Percentiles rank a stretch among this genome's conserved stretches.
Conservation (phyloP, 345 rosid genomes). For the Eucalyptus albens region DNA sequence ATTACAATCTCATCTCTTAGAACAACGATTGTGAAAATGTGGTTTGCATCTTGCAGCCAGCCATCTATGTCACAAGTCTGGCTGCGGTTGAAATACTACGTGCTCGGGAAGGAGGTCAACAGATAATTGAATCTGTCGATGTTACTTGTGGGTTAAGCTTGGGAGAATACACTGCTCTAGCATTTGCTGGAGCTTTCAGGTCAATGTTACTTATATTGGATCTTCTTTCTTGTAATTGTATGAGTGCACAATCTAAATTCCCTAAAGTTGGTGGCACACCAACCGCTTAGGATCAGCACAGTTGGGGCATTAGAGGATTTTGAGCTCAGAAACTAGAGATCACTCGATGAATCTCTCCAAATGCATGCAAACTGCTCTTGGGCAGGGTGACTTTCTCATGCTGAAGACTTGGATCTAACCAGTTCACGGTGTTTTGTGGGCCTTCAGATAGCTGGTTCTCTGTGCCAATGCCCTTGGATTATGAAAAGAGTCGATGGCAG, state of each 20-base stretch:
- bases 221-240: neutral
- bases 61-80: conserved; percentile 95
- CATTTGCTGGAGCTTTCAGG: conserved; percentile 98
- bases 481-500: neutral
- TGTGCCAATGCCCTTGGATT: neutral
- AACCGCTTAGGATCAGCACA: neutral
- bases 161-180: conserved; percentile 96
- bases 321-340: neutral
- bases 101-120: conserved; percentile 76
- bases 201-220: neutral
- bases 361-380: neutral
- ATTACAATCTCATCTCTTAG: neutral
- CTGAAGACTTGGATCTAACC: neutral
- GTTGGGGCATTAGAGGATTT: neutral
- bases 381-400: neutral
- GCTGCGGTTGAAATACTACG: conserved; percentile 95
- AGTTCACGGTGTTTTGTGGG: neutral
- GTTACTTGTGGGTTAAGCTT: conserved; percentile 96
- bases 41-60: conserved; percentile 53
- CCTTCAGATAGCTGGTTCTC: neutral
- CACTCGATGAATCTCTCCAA: neutral
- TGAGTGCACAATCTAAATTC: neutral
- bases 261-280: neutral
- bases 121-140: conserved; percentile 82
- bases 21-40: neutral